Percentiles rank a stretch among this genome's conserved stretches.
Conservation (phyloP, 768 basidiomycete genomes). For the Leccinum truebloodii region DNA sequence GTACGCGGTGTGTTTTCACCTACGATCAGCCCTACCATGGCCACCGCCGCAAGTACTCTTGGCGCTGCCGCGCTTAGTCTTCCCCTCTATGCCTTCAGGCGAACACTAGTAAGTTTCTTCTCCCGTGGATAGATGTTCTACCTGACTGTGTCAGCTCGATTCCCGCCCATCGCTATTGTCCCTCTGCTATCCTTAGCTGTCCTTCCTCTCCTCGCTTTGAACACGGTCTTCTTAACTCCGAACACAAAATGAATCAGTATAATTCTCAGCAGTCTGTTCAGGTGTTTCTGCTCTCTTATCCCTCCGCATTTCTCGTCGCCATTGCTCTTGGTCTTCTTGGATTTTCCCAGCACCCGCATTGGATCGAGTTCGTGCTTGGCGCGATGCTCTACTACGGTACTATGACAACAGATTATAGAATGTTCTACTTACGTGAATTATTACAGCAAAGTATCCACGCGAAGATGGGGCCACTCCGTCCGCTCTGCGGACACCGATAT, state of each 20-base stretch:
- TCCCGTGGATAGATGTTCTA: background rate
- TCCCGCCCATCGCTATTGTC: conserved; percentile 49
- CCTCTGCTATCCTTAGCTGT: conserved; percentile 58
- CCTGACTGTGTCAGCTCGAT: conserved; percentile 42
- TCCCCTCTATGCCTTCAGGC: conserved; percentile 63
- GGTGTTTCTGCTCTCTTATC: conserved; percentile 60
- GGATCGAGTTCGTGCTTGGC: conserved; percentile 61
- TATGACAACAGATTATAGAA: conserved; percentile 14
- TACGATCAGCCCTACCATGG: conserved; percentile 56
- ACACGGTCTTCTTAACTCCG: conserved; percentile 60
- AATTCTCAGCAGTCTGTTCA: conserved; percentile 54
- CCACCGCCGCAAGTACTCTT: conserved; percentile 55
- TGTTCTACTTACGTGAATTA: conserved; percentile 9
- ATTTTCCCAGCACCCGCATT: conserved; percentile 60
- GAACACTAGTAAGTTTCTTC: conserved; percentile 50
- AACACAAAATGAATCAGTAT: conserved; percentile 46
- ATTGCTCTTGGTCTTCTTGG: conserved; percentile 58
- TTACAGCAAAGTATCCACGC: conserved; percentile 53
- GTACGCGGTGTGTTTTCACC: conserved; percentile 58
- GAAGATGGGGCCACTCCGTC: conserved; percentile 43
- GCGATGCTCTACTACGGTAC: conserved; percentile 65
- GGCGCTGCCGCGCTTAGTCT: conserved; percentile 65
- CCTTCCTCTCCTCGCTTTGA: conserved; percentile 63
- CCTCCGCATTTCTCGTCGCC: conserved; percentile 48
- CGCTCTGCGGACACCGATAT: conserved; percentile 51